phyloP scores from a whole-genome alignment of 2,329 filamentous ascomycete genomes.

The Cladosporium sp. region DNA sequence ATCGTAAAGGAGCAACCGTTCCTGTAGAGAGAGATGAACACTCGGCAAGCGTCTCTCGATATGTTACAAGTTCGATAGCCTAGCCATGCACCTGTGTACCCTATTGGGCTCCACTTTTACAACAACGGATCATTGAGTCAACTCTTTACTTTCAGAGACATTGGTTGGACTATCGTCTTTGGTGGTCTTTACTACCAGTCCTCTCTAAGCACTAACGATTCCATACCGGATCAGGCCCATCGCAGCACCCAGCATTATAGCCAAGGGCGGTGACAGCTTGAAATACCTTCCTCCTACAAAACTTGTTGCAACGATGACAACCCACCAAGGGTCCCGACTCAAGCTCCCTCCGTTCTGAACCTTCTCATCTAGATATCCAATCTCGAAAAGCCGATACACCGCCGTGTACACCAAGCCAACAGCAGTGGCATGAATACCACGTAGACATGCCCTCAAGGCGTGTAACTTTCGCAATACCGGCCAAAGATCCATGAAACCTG shows the following conservation, averaged over 20 bases:
- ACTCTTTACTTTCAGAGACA: too few relatives aligned
- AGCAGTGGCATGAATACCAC: constrained; percentile 40
- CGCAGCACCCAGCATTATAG: constrained; percentile 37
- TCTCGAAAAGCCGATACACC: constrained; percentile 42
- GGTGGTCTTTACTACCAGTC: too few relatives aligned
- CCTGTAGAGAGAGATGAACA: too few relatives aligned
- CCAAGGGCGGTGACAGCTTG: constrained; percentile 34
- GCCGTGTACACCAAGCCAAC: constrained; percentile 43
- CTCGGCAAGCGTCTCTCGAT: too few relatives aligned
- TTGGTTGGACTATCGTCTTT: too few relatives aligned
- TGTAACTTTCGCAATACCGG: constrained; percentile 32
- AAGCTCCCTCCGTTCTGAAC: constrained; percentile 33
- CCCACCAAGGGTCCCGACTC: constrained; percentile 42
- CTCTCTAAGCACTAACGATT: constrained; percentile 21
- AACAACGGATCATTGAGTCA: too few relatives aligned
- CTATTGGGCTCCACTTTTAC: too few relatives aligned
- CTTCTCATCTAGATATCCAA: constrained; percentile 39
- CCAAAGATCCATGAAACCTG: constrained; percentile 39
- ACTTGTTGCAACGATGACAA: constrained; percentile 39
- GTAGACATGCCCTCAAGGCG: constrained; percentile 32
- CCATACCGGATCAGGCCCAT: constrained; percentile 39
- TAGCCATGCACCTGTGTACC: too few relatives aligned
- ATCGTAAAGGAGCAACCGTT: too few relatives aligned
- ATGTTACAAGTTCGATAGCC: too few relatives aligned
- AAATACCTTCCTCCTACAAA: constrained; percentile 41